Conservation (phyloP, 192 early-diverging fungal species). For the Backusella tarrabulga region DNA sequence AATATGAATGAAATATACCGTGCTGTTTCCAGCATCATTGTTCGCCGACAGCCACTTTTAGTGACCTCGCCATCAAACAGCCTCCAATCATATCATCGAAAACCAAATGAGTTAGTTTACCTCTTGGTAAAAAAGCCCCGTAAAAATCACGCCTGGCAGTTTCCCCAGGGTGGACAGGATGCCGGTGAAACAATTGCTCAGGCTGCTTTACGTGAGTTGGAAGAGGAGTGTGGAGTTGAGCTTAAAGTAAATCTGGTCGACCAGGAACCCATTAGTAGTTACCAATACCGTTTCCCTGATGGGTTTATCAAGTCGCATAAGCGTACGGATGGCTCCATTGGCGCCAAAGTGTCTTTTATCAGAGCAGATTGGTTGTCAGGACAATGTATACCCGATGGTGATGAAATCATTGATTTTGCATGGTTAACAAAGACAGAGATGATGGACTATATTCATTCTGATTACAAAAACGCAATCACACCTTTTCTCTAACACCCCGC, state of each 20-base stretch:
- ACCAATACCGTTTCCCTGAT: constrained; percentile 34
- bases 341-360: constrained; percentile 25
- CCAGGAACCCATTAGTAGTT: constrained; percentile 71
- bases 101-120: constrained; percentile 48
- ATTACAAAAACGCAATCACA: constrained; percentile 54
- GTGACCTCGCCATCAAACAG: not conserved
- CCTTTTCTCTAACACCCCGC: constrained; percentile 39
- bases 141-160: constrained; percentile 64
- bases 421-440: constrained; percentile 77
- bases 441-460: constrained; percentile 44
- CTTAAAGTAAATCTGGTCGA: constrained; percentile 78
- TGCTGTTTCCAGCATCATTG: not conserved
- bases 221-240: constrained; percentile 65
- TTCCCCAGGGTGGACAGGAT: constrained; percentile 68
- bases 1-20: not conserved
- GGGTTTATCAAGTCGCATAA: constrained; percentile 6
- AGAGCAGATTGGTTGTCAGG: constrained; percentile 77
- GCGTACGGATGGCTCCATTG: constrained; percentile 10
- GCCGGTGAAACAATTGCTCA: constrained; percentile 65
- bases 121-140: constrained; percentile 70
- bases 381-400: constrained; percentile 58
- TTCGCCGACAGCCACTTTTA: not conserved
- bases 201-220: constrained; percentile 70
- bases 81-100: not conserved
- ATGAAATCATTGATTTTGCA: constrained; percentile 64